Base-by-base conservation (phyloP, 495 filamentous ascomycete species). In the Daldinia concentrica region DNA sequence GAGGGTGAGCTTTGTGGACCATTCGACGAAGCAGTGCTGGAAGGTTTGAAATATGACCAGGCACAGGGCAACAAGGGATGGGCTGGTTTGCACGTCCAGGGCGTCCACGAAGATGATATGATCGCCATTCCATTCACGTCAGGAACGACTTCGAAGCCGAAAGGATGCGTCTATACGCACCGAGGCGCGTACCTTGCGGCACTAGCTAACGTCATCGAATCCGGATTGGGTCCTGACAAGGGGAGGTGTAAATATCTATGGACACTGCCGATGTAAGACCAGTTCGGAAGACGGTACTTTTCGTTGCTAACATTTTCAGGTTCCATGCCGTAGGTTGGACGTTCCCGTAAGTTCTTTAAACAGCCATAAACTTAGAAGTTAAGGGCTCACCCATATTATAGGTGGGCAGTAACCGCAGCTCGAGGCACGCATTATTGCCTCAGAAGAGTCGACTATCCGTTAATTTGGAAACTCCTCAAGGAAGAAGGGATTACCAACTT, bases 321-420 rank as follows among this genome's bases (percentile, higher is more conserved):
- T 99, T 99, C 76, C 95, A 99, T 83, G 95, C 95, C 24, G 88
- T 91, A 73, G 94, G 94, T 77, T 94, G 92, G 92, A 94, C 89
- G 9, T 92, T 92, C 75, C 89, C 89, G 50, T 77, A 68, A 70
- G 72, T 69, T 9, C 4, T 0, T 19, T 12, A 11, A 26, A 27
- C 12, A 45, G 2, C 3, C 14, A 1, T 58, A 14, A 41, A 6
- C 3, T 6, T 54, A n/a, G 15, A 15, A 64, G 45, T 1, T 14
- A 69, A 68, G 71, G 77, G 14, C 86, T 86, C 58, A 87, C 85
- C 84, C 60, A 84, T 83, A 11, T 41, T 7, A 14, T 37, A 76
- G 74, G 11, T 97, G 95, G 95, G 86, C 96, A 6, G 86, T 99
- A 30, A 97, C 95, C 36, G 92, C 93, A 5, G 93, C 95, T 8